Conservation (phyloP, 1,284 basidiomycete species). For the Apiotrichum veenhuisii region DNA sequence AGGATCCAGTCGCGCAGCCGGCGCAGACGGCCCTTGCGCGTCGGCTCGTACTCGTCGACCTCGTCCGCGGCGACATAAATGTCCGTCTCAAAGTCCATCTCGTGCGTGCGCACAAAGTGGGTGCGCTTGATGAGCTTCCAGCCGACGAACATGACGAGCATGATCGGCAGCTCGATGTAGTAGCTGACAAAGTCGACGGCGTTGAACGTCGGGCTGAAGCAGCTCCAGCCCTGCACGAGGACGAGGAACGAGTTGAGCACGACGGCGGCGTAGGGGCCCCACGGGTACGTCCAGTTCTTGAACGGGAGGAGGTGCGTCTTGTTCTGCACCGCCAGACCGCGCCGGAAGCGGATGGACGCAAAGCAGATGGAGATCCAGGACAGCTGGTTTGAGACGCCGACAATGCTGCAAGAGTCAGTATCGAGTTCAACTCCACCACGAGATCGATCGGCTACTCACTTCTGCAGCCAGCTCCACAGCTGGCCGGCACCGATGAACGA, state of each 20-base stretch:
- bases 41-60: not conserved
- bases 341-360: conserved; percentile 75
- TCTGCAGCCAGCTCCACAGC: conserved; percentile 18
- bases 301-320: conserved; percentile 59
- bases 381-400: conserved; percentile 25
- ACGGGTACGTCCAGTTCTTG: conserved; percentile 42
- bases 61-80: conserved; percentile 64
- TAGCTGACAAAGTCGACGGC: conserved; percentile 30
- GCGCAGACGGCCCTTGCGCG: not conserved
- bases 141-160: conserved; percentile 67
- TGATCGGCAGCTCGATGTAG: conserved; percentile 63
- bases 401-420: conserved; percentile 19
- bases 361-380: conserved; percentile 78
- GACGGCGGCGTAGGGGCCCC: conserved; percentile 32
- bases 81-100: conserved; percentile 38
- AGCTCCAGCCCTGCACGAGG: conserved; percentile 48
- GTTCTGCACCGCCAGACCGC: conserved; percentile 70
- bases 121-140: conserved; percentile 42
- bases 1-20: not conserved
- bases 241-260: conserved; percentile 36
- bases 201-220: conserved; percentile 54
- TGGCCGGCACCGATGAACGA: conserved; percentile 52
- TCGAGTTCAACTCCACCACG: not conserved
- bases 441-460: not conserved
- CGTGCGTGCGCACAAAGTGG: conserved; percentile 21